Percentiles rank a stretch among this genome's conserved stretches.
Evolutionary conservation across 768 basidiomycete genomes (phyloP).

Genomic region (Cyclocybe aegerita): DNA sequence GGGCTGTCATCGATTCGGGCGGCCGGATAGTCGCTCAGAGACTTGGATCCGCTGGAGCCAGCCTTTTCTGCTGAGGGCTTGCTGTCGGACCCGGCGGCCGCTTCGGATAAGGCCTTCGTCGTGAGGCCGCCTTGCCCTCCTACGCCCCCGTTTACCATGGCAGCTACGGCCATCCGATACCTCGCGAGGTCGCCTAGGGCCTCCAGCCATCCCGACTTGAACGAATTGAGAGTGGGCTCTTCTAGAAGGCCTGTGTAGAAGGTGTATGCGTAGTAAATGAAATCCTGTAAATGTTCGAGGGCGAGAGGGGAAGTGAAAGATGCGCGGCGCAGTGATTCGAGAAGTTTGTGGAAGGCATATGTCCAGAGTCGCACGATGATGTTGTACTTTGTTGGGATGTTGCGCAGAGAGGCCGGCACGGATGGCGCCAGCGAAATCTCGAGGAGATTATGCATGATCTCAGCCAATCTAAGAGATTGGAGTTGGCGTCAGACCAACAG

Average conservation of each 20-base stretch:
- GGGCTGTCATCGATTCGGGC: conserved; percentile 64
- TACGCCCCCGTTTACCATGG: conserved; percentile 60
- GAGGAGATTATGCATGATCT: conserved; percentile 87
- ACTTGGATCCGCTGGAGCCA: conserved; percentile 30
- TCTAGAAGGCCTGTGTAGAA: conserved; percentile 92
- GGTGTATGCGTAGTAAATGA: conserved; percentile 92
- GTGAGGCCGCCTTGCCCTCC: conserved; percentile 48
- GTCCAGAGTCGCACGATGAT: conserved; percentile 94
- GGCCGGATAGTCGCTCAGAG: conserved; percentile 47
- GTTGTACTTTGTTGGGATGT: conserved; percentile 92
- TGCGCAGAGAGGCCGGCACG: conserved; percentile 85
- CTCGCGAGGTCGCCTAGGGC: conserved; percentile 94
- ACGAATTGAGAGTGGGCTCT: conserved; percentile 65
- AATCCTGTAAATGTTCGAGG: conserved; percentile 90
- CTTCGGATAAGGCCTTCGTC: conserved; percentile 52
- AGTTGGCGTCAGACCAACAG: conserved; percentile 3
- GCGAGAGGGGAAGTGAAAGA: conserved; percentile 70
- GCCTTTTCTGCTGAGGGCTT: conserved; percentile 10
- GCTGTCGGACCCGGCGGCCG: conserved; percentile 24
- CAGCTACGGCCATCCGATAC: conserved; percentile 95
- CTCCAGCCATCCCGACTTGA: conserved; percentile 90
- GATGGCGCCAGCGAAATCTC: conserved; percentile 82
- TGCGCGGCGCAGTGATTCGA: conserved; percentile 87
- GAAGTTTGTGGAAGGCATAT: conserved; percentile 83
- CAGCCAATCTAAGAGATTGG: conserved; percentile 64